Evolutionary conservation across 1,284 basidiomycete genomes (phyloP).

Genomic region (Takashimella tepidaria): DNA sequence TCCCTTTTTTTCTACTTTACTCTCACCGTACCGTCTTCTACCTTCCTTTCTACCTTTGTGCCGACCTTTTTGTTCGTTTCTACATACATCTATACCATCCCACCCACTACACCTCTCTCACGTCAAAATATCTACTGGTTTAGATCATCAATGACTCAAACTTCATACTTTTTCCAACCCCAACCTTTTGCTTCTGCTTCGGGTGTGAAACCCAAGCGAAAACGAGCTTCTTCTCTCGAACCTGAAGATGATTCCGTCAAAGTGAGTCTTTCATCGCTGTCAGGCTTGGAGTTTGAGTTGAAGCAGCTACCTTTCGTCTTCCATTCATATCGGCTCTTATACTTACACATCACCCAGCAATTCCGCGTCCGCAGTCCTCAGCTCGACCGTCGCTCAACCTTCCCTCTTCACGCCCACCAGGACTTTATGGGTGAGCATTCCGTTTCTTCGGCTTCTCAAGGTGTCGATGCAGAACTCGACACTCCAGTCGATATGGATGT

Average conservation of each 20-base stretch:
- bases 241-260: conserved; percentile 22
- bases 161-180: conserved; percentile 14
- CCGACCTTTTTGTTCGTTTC: too few species aligned
- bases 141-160: conserved; percentile 21
- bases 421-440: neutral
- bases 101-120: neutral
- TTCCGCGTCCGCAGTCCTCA: conserved; percentile 28
- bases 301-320: neutral
- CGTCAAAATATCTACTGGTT: neutral
- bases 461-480: neutral
- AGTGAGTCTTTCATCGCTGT: conserved; percentile 13
- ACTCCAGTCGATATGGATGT: conserved; percentile 25
- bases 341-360: conserved; percentile 9
- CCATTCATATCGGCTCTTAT: neutral
- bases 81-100: neutral
- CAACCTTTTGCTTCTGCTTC: conserved; percentile 23
- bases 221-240: conserved; percentile 18
- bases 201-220: conserved; percentile 38
- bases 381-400: conserved; percentile 17
- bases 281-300: too few species aligned
- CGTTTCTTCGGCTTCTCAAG: neutral
- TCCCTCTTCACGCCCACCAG: neutral
- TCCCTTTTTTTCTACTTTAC: neutral
- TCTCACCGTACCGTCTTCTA: neutral
- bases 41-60: neutral